phyloP scores from a whole-genome alignment of 805 yeast species.

The Saturnispora hagleri region DNA sequence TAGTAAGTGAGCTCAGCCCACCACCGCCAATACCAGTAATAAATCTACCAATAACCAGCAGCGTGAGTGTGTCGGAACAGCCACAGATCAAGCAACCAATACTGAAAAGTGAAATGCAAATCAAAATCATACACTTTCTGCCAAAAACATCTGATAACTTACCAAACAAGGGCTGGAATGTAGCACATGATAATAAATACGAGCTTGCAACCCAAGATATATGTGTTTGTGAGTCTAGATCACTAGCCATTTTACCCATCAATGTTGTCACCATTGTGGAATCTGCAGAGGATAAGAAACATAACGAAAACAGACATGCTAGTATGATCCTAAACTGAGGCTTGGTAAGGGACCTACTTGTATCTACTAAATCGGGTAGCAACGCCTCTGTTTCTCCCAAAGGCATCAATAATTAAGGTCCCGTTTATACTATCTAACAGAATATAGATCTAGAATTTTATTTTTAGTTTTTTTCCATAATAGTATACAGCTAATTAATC shows the following conservation, averaged over 20 bases:
- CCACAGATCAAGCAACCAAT: conserved; percentile 36
- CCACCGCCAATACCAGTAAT: conserved; percentile 85
- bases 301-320: conserved; percentile 15
- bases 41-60: conserved; percentile 47
- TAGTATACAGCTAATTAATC: not conserved
- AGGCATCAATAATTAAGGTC: not conserved
- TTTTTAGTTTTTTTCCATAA: not conserved
- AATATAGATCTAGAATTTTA: not conserved
- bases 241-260: conserved; percentile 41
- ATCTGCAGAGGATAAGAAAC: conserved; percentile 40
- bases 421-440: not conserved
- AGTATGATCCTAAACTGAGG: not conserved
- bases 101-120: conserved; percentile 26
- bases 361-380: not conserved
- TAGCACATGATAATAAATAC: conserved; percentile 32
- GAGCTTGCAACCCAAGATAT: conserved; percentile 34
- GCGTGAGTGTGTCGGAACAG: conserved; percentile 30
- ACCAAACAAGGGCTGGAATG: conserved; percentile 47
- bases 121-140: conserved; percentile 29
- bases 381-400: not conserved
- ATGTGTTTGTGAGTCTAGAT: conserved; percentile 34
- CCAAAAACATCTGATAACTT: conserved; percentile 46
- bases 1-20: conserved; percentile 64
- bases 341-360: not conserved
- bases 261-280: conserved; percentile 44